Percentiles rank a stretch among this genome's conserved stretches.
These are phyloP conservation scores for Yarrowia osloensis DNA, from an alignment of 805 yeast genomes.

Conservation along the genomic window DNA sequence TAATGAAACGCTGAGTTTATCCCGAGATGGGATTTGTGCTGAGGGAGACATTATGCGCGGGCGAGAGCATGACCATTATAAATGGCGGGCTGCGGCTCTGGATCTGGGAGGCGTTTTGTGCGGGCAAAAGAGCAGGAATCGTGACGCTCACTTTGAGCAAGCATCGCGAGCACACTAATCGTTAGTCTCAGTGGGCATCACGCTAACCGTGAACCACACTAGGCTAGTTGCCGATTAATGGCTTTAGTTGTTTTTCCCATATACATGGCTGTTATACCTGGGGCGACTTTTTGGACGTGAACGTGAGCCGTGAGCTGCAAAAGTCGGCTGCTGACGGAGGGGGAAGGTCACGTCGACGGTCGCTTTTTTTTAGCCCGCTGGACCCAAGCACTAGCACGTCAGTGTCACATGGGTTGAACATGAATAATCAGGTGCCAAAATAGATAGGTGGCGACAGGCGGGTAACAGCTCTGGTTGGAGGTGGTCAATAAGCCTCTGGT, in stretches of 20 bases:
- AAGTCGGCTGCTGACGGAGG: too few relatives aligned
- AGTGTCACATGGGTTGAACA: not conserved
- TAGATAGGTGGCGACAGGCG: not conserved
- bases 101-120: too few relatives aligned
- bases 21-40: not conserved
- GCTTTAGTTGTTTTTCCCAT: not conserved
- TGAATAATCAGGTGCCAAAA: not conserved
- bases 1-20: constrained; percentile 8
- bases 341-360: too few relatives aligned
- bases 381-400: not conserved
- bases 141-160: not conserved
- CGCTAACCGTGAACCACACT: constrained; percentile 10
- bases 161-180: not conserved
- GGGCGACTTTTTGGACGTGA: not conserved
- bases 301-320: not conserved
- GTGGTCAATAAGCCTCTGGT: not conserved
- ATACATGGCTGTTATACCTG: not conserved
- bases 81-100: too few relatives aligned
- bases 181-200: constrained; percentile 27
- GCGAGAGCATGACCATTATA: too few relatives aligned
- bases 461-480: not conserved
- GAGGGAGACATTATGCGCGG: not conserved
- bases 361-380: not conserved
- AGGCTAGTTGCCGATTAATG: constrained; percentile 16
- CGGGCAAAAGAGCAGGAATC: not conserved